Conservation (phyloP, 2,329 filamentous ascomycete genomes). For the Periconia macrospinosa region DNA sequence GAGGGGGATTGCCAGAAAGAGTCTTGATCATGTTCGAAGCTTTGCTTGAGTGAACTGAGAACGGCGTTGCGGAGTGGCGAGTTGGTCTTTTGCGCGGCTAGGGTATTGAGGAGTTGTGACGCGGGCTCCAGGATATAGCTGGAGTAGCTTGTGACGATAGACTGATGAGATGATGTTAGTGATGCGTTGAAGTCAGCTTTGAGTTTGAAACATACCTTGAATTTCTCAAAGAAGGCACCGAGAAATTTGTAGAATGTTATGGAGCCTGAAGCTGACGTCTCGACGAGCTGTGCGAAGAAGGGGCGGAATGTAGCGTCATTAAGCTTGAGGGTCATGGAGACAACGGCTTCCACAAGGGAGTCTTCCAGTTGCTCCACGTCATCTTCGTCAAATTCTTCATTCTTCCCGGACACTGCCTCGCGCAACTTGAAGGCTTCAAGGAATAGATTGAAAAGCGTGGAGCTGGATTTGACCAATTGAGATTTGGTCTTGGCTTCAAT, state of each 20-base stretch:
- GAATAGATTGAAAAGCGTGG: slow-evolving; percentile 65
- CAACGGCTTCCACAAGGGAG: slow-evolving; percentile 67
- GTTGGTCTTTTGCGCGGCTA: slow-evolving; percentile 45
- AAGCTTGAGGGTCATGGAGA: slow-evolving; percentile 95
- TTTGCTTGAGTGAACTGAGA: slow-evolving; percentile 70
- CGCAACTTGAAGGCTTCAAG: slow-evolving; percentile 66
- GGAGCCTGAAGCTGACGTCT: slow-evolving; percentile 64
- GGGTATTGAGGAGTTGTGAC: slow-evolving; percentile 61
- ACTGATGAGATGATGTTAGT: slow-evolving; percentile 48
- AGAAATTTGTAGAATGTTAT: slow-evolving; percentile 83
- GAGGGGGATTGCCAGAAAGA: slow-evolving; percentile 92
- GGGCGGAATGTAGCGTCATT: slow-evolving; percentile 93
- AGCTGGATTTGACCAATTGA: slow-evolving; percentile 73
- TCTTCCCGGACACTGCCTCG: slow-evolving; percentile 39
- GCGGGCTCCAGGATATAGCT: slow-evolving; percentile 80
- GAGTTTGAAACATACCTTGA: slow-evolving; percentile 59
- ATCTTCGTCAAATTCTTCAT: slow-evolving; percentile 51
- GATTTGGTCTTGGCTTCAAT: slow-evolving; percentile 80
- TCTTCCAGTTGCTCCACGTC: slow-evolving; percentile 64
- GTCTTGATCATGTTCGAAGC: slow-evolving; percentile 88
- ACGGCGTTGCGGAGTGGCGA: slow-evolving; percentile 69
- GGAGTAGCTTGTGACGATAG: slow-evolving; percentile 90
- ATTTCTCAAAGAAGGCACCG: slow-evolving; percentile 74
- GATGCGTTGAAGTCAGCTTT: slow-evolving; percentile 6
- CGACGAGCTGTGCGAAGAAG: slow-evolving; percentile 82